Base-by-base conservation (phyloP, 345 rosid species). In the Salix suchowensis region DNA sequence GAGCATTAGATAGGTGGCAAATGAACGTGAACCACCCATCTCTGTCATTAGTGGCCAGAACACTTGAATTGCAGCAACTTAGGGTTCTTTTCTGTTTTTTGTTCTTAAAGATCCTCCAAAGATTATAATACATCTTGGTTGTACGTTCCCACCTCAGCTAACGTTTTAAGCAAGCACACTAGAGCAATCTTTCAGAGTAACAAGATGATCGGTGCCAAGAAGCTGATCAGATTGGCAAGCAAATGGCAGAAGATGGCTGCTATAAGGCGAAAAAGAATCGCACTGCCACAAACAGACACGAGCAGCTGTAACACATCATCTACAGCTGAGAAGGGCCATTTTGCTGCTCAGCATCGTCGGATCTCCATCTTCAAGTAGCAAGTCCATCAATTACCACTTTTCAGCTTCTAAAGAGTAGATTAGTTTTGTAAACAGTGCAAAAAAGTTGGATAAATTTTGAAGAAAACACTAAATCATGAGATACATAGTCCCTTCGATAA, bases 271-370 rank as follows among this genome's bases (percentile, higher is more conserved):
- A 46, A 77, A 44, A 37, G 74, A n/a, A 32, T 62, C 34, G 21
- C 62, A 6, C 28, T 21, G 58, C 62, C 79, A n/a, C 69, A 42
- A 18, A 6, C n/a, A 18, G 48, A 54, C 19, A 40, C 39, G 2
- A 64, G 23, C 39, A 32, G 62, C 15, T 46, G 62, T 18, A 66
- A 65, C 65, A 65, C 71, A 66, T 66, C 65, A 1, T 2, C 71
- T 48, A 75, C 15, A 32, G 71, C 65, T 65, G 72, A 36, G n/a
- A 67, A 75, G 42, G 78, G 78, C 3, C 40, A 14, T 34, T 75
- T 75, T 67, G 66, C 5, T 40, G 18, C 30, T 64, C 60, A 62
- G 5, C 65, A 12, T 36, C 68, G 4, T 62, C 3, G 16, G 55
- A 42, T 40, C 68, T 61, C 58, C 77, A 74, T 15, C 60, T 65